These are phyloP conservation scores for Macrolepiota albuminosa DNA, from an alignment of 768 basidiomycete species.

Conservation along the genomic window DNA sequence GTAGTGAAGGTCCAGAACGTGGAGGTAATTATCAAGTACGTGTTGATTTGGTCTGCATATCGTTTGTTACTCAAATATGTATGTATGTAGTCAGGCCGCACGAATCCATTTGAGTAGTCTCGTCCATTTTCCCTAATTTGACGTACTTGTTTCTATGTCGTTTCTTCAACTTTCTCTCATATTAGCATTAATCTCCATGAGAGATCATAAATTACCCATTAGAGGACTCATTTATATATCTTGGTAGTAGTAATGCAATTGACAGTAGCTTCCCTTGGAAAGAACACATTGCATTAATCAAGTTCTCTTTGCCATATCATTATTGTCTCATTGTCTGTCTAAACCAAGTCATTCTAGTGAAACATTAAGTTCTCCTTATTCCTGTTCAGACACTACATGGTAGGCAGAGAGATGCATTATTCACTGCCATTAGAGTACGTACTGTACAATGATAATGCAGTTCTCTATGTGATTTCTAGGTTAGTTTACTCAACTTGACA, in stretches of 20 bases:
- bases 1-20: constrained; percentile 67
- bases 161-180: neutral
- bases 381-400: too few species aligned
- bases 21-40: constrained; percentile 67
- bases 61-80: constrained; percentile 3
- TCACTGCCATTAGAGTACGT: too few species aligned
- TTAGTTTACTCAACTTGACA: too few species aligned
- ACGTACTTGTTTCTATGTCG: neutral
- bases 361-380: too few species aligned
- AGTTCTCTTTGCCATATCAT: too few species aligned
- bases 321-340: too few species aligned
- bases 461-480: too few species aligned
- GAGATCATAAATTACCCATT: neutral
- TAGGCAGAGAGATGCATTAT: too few species aligned
- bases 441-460: too few species aligned
- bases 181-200: neutral
- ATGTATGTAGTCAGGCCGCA: constrained; percentile 57
- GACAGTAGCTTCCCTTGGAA: neutral
- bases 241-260: neutral
- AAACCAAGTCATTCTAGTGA: too few species aligned
- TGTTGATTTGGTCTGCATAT: neutral
- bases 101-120: constrained; percentile 55
- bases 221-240: neutral
- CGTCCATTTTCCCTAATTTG: neutral
- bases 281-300: neutral